Evolutionary conservation across 345 rosid genomes (phyloP).

Genomic region (Heritiera littoralis): DNA sequence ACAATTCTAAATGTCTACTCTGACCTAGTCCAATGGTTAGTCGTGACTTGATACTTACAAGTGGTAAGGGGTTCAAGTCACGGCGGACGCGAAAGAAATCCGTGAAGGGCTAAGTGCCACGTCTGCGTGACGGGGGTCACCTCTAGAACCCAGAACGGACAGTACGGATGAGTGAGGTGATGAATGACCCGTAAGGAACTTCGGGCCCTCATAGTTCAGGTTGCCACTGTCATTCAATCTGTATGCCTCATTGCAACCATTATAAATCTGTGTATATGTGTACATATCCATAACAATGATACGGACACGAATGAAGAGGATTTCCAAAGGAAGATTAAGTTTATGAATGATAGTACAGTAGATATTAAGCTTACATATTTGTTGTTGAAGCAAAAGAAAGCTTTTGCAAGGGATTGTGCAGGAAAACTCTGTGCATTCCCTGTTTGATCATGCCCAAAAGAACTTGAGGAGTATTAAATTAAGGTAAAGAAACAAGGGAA

Average conservation of each 20-base stretch:
- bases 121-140: no score
- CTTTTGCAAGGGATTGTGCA: not conserved
- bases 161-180: no score
- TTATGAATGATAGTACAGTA: not conserved
- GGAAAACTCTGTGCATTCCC: conserved; percentile 7
- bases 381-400: conserved; percentile 20
- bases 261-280: conserved; percentile 40
- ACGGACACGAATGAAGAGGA: not conserved
- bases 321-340: not conserved
- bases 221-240: conserved; percentile 52
- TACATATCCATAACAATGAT: not conserved
- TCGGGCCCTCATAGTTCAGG: conserved; percentile 14
- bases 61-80: no score
- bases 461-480: not conserved
- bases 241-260: conserved; percentile 45
- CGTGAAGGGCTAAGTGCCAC: no score
- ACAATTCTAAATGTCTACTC: no score
- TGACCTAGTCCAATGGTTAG: no score
- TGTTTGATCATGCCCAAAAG: not conserved
- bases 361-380: conserved; percentile 13
- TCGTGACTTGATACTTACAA: no score
- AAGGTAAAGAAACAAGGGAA: not conserved
- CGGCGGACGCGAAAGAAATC: no score
- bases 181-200: no score
- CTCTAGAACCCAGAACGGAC: no score